phyloP scores from a whole-genome alignment of 1,284 basidiomycete genomes.

The Trametes versicolor region DNA sequence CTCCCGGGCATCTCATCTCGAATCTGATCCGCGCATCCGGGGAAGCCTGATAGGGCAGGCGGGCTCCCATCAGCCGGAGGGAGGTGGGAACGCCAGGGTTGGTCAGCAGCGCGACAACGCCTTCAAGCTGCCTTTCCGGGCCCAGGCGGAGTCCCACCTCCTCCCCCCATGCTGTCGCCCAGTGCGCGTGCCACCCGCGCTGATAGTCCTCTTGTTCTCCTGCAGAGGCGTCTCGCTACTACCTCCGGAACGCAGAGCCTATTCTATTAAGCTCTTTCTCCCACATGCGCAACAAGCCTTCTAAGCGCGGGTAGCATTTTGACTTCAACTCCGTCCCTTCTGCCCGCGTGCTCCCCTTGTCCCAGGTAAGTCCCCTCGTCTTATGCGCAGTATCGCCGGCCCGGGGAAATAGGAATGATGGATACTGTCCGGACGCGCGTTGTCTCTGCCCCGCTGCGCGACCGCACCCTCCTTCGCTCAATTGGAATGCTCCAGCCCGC shows the following conservation, averaged over 20 bases:
- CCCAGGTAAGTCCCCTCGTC: background rate
- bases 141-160: constrained; percentile 6
- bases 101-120: constrained; percentile 25
- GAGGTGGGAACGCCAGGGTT: constrained; percentile 28
- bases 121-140: constrained; percentile 17
- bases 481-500: background rate
- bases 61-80: constrained; percentile 14
- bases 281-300: constrained; percentile 22
- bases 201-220: constrained; percentile 12
- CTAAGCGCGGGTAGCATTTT: constrained; percentile 19
- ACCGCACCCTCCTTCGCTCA: background rate
- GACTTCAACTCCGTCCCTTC: constrained; percentile 14
- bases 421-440: background rate
- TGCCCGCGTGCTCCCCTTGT: background rate
- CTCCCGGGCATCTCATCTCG: constrained; percentile 20
- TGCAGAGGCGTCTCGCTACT: constrained; percentile 14
- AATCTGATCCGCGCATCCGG: constrained; percentile 26
- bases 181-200: constrained; percentile 2
- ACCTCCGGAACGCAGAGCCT: constrained; percentile 28
- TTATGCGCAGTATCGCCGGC: background rate
- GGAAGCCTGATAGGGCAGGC: constrained; percentile 10
- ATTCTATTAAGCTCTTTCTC: constrained; percentile 22
- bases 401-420: background rate
- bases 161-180: constrained; percentile 25
- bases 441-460: background rate